Percentiles rank a stretch among this genome's conserved stretches.
phyloP scores from a whole-genome alignment of 176 grass and related monocot species.

The Ananas comosus region DNA sequence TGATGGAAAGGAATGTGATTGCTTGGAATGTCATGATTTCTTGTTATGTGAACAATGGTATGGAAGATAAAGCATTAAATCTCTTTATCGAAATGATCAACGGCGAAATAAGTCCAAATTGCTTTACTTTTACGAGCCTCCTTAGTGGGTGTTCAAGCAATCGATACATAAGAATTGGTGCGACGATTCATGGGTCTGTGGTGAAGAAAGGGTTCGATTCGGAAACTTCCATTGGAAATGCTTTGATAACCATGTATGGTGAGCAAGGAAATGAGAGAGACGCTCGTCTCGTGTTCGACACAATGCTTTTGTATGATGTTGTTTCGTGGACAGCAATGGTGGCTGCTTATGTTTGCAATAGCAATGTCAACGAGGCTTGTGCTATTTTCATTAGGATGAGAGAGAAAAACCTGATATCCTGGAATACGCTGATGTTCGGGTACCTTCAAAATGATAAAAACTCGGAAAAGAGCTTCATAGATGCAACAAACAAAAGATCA shows the following conservation, averaged over 20 bases:
- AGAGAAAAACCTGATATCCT: constrained; percentile 19
- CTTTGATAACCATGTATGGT: constrained; percentile 24
- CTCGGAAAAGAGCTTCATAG: background rate
- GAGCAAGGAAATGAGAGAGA: constrained; percentile 7
- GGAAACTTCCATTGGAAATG: constrained; percentile 8
- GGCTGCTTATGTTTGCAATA: constrained; percentile 18
- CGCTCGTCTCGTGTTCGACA: constrained; percentile 17
- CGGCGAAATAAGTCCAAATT: constrained; percentile 12
- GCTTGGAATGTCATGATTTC: constrained; percentile 20
- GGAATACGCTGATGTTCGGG: constrained; percentile 24
- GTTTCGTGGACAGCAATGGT: constrained; percentile 21
- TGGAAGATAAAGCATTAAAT: constrained; percentile 11
- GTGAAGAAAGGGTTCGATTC: constrained; percentile 16
- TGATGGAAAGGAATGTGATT: constrained; percentile 14
- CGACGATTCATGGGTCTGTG: constrained; percentile 10
- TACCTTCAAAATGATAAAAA: constrained; percentile 18
- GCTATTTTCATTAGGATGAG: constrained; percentile 12
- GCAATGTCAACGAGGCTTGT: constrained; percentile 12
- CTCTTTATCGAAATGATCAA: constrained; percentile 11
- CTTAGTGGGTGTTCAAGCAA: constrained; percentile 13
- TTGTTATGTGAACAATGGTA: constrained; percentile 13
- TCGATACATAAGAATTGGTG: constrained; percentile 9
- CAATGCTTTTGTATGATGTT: constrained; percentile 12
- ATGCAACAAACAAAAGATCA: background rate
- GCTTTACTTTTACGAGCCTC: constrained; percentile 19